These are phyloP conservation scores for Huntiella bhutanensis DNA, from an alignment of 2,329 filamentous ascomycete genomes.

Conservation along the genomic window DNA sequence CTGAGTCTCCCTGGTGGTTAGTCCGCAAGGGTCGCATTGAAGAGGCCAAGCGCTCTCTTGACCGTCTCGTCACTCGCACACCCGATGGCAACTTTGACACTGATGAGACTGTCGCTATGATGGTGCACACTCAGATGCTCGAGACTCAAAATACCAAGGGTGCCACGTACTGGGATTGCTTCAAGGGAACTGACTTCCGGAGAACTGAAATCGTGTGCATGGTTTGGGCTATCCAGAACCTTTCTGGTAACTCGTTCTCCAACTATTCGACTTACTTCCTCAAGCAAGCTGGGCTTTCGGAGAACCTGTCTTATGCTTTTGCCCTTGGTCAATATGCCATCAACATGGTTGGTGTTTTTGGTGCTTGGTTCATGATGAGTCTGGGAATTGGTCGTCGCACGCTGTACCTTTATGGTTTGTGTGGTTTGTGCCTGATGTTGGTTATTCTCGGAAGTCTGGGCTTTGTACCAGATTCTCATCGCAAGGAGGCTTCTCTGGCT, in stretches of 20 bases:
- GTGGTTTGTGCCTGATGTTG: slow-evolving; percentile 55
- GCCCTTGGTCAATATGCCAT: slow-evolving; percentile 47
- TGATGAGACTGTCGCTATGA: slow-evolving; percentile 78
- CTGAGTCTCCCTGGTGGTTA: slow-evolving; percentile 60
- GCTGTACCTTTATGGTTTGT: slow-evolving; percentile 59
- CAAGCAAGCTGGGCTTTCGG: slow-evolving; percentile 36
- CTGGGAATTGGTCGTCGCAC: slow-evolving; percentile 54
- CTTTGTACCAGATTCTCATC: slow-evolving; percentile 43
- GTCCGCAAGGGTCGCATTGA: slow-evolving; percentile 44
- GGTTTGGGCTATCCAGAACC: slow-evolving; percentile 44
- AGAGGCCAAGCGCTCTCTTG: slow-evolving; percentile 46
- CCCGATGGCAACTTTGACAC: slow-evolving; percentile 55
- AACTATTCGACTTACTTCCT: slow-evolving; percentile 48
- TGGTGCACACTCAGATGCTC: slow-evolving; percentile 71
- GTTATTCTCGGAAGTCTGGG: slow-evolving; percentile 71
- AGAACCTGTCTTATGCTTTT: slow-evolving; percentile 35
- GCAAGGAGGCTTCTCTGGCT: slow-evolving; percentile 45
- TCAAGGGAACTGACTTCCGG: slow-evolving; percentile 58
- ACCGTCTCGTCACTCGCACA: slow-evolving; percentile 43
- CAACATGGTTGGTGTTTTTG: slow-evolving; percentile 65
- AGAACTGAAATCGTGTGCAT: slow-evolving; percentile 54
- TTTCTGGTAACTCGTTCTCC: slow-evolving; percentile 44
- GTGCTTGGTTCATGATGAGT: slow-evolving; percentile 65
- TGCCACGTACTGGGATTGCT: slow-evolving; percentile 64
- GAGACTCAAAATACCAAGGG: slow-evolving; percentile 59